Evolutionary conservation across 31 red algal genomes (phyloP).

Genomic region (Endocladia muricata): DNA sequence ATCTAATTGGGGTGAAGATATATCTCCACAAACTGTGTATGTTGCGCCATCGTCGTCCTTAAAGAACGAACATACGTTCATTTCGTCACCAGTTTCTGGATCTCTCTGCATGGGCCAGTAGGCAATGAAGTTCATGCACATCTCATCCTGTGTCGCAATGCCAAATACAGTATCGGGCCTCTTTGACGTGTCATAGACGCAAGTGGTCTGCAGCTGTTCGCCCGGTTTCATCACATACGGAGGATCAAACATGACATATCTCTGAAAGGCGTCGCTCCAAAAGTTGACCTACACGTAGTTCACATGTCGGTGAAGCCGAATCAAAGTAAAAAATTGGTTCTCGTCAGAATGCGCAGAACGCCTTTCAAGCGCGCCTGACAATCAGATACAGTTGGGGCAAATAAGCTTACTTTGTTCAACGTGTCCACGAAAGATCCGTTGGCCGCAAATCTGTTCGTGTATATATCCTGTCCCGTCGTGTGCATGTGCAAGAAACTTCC

Average conservation of each 20-base stretch:
- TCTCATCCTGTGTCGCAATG: slow-evolving; percentile 53
- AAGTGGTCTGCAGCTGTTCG: slow-evolving; percentile 41
- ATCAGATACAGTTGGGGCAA: too few species aligned
- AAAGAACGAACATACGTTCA: slow-evolving; percentile 37
- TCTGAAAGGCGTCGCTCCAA: slow-evolving; percentile 62
- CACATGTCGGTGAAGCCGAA: too few species aligned
- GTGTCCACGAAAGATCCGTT: slow-evolving; percentile 51
- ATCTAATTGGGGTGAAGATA: too few species aligned
- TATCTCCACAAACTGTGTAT: slow-evolving; percentile 39
- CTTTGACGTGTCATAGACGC: slow-evolving; percentile 55
- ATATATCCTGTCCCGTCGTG: slow-evolving; percentile 44
- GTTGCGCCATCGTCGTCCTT: not conserved
- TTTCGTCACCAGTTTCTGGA: slow-evolving; percentile 16
- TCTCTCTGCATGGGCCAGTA: slow-evolving; percentile 52
- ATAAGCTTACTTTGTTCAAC: slow-evolving; percentile 47
- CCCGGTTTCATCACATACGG: slow-evolving; percentile 29
- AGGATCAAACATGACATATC: slow-evolving; percentile 10
- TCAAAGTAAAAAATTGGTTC: not conserved
- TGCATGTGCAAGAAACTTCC: slow-evolving; percentile 55
- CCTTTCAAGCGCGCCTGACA: too few species aligned
- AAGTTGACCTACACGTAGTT: slow-evolving; percentile 24
- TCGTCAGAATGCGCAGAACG: not conserved
- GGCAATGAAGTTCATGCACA: slow-evolving; percentile 63
- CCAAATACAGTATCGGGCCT: slow-evolving; percentile 41
- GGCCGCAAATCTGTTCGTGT: slow-evolving; percentile 43